Base-by-base conservation (phyloP, 345 rosid species). In the Gossypium herbaceum region DNA sequence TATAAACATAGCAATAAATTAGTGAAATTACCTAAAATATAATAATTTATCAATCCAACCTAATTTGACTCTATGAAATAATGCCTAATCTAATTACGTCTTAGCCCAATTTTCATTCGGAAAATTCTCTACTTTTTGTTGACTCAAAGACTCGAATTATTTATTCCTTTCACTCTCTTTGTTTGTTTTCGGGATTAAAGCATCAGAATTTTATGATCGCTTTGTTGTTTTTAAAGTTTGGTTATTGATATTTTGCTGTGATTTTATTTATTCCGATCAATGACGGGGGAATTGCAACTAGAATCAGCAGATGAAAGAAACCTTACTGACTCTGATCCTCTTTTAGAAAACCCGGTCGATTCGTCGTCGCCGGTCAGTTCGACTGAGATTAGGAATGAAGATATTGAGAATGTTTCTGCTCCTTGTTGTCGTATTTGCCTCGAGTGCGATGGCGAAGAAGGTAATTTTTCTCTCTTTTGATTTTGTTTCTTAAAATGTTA, bases 341-440 rank as follows among this genome's bases (percentile, higher is more conserved):
- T 93, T 57, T 82, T 93, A 11, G 78, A 79, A 44, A 48, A 80
- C 69, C 81, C 76, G 72, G 76, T 69, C 6, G 82, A 80, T 60
- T 81, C 90, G 25, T 75, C 82, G 0, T 75, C 84, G 13, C 60
- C 79, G 9, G 50, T 78, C 3, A 83, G 81, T 74, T 82, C 83
- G 7, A 80, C 57, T 81, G 98, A 93, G 90, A 91, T 91, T 73
- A 80, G 74, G 27, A 76, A 19, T 52, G 93, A 85, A 12, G 94
- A 92, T 85, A 55, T 90, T 17, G 98, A 94, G 81, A 85, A 78
- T 24, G 91, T 76, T 71, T 86, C 93, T 34, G 65, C 86, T 80
- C 92, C 97, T 75, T 82, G 90, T 71, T 94, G 98, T 72, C 95
- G 98, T 56, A 92, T 94, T 77, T 94, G 98, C 81, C 91, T 94